phyloP scores from a whole-genome alignment of 2,329 filamentous ascomycete species.

The Rhynchosporium agropyri region DNA sequence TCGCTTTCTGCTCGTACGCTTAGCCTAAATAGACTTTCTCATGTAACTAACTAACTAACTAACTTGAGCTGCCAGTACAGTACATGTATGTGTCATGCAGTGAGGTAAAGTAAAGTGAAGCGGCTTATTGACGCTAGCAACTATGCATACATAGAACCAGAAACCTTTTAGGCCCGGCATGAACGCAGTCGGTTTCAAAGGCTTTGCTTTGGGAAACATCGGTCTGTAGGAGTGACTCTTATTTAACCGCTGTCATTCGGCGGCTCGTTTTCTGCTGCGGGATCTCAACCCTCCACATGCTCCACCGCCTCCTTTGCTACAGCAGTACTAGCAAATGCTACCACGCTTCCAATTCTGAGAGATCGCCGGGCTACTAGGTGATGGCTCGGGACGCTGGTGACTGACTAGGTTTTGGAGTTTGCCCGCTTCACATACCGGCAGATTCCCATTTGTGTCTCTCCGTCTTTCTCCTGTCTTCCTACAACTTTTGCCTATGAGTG shows the following conservation, averaged over 20 bases:
- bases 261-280: slow-evolving; percentile 14
- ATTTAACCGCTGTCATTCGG: not conserved
- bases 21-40: not conserved
- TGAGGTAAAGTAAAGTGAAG: too few species aligned
- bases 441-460: slow-evolving; percentile 12
- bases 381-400: slow-evolving; percentile 23
- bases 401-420: slow-evolving; percentile 15
- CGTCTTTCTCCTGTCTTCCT: not conserved
- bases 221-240: slow-evolving; percentile 1
- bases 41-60: too few species aligned
- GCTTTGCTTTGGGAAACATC: slow-evolving; percentile 16
- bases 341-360: slow-evolving; percentile 27
- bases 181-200: slow-evolving; percentile 22
- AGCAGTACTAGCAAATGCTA: slow-evolving; percentile 24
- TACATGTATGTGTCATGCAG: too few species aligned
- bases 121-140: not conserved
- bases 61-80: too few species aligned
- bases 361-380: slow-evolving; percentile 28
- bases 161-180: slow-evolving; percentile 26
- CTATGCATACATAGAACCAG: slow-evolving; percentile 18
- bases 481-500: slow-evolving; percentile 10
- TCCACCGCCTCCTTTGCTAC: slow-evolving; percentile 14
- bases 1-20: too few species aligned
- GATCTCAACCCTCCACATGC: slow-evolving; percentile 16
- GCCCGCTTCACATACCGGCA: slow-evolving; percentile 14